These are phyloP conservation scores for Lotus japonicus DNA, from an alignment of 306 rosid genomes.

Conservation along the genomic window DNA sequence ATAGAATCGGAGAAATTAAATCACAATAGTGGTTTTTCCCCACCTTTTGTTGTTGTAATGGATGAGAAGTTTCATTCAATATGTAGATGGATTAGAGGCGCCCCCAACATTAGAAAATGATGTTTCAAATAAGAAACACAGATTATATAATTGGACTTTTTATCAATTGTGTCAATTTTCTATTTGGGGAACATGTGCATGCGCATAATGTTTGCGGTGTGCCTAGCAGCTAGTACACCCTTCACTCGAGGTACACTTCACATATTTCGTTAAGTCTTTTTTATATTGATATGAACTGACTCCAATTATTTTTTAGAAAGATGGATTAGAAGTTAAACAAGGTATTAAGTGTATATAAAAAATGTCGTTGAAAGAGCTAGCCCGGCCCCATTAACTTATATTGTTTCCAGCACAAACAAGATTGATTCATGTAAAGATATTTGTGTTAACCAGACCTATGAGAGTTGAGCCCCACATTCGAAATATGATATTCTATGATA, in stretches of 20 bases:
- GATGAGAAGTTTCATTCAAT: constrained; percentile 25
- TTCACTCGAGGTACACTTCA: constrained; percentile 16
- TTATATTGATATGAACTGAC: neutral
- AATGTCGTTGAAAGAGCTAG: too few relatives aligned
- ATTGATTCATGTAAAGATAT: too few relatives aligned
- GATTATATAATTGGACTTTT: neutral
- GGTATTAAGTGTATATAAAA: too few relatives aligned
- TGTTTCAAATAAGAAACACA: neutral
- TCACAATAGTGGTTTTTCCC: too few relatives aligned
- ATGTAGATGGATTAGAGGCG: constrained; percentile 21
- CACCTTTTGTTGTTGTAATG: neutral
- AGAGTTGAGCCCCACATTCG: too few relatives aligned
- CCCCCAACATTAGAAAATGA: neutral
- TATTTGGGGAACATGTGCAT: constrained; percentile 35
- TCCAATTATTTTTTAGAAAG: neutral
- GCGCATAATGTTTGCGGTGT: constrained; percentile 25
- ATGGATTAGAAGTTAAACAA: too few relatives aligned
- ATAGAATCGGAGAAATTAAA: too few relatives aligned
- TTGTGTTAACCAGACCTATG: too few relatives aligned
- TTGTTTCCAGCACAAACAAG: too few relatives aligned
- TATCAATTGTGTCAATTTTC: constrained; percentile 7
- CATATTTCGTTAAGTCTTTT: neutral
- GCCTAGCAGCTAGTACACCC: constrained; percentile 20
- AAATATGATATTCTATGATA: too few relatives aligned
- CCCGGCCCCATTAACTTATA: too few relatives aligned